Conservation (phyloP, 768 basidiomycete genomes). For the Lactifluus pinguis region DNA sequence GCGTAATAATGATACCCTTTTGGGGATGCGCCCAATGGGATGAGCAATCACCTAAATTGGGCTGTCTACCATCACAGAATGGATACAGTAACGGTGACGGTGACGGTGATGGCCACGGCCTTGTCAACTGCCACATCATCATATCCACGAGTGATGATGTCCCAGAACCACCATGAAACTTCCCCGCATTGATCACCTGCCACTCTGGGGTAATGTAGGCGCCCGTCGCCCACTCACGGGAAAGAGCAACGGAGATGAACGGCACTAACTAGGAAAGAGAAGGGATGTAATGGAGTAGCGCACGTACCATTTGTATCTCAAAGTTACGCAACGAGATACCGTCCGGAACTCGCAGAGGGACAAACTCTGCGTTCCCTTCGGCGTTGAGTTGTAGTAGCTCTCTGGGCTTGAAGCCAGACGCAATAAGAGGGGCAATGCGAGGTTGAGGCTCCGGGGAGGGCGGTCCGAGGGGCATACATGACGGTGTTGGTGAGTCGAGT, state of each 20-base stretch:
- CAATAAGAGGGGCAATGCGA: slow-evolving; percentile 19
- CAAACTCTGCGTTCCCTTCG: slow-evolving; percentile 51
- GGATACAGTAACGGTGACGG: background rate
- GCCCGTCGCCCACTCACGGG: background rate
- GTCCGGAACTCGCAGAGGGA: slow-evolving; percentile 63
- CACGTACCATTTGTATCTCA: slow-evolving; percentile 77
- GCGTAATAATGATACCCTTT: background rate
- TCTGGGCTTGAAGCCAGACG: slow-evolving; percentile 27
- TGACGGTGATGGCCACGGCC: background rate
- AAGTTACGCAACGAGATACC: slow-evolving; percentile 83
- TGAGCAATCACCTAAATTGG: background rate
- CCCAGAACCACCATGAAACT: background rate
- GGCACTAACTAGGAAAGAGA: background rate
- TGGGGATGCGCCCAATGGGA: background rate
- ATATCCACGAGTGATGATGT: background rate
- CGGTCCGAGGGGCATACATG: slow-evolving; percentile 11
- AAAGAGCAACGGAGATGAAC: background rate
- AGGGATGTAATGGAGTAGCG: slow-evolving; percentile 1
- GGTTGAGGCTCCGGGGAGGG: slow-evolving; percentile 12
- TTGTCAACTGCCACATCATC: background rate
- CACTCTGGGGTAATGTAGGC: background rate
- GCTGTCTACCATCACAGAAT: background rate
- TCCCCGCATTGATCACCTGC: slow-evolving; percentile 12
- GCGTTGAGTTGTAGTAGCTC: slow-evolving; percentile 30
- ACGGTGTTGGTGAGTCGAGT: slow-evolving; percentile 21